These are phyloP conservation scores for Staphylotrichum tortipilum DNA, from an alignment of 495 filamentous ascomycete genomes.

Conservation along the genomic window DNA sequence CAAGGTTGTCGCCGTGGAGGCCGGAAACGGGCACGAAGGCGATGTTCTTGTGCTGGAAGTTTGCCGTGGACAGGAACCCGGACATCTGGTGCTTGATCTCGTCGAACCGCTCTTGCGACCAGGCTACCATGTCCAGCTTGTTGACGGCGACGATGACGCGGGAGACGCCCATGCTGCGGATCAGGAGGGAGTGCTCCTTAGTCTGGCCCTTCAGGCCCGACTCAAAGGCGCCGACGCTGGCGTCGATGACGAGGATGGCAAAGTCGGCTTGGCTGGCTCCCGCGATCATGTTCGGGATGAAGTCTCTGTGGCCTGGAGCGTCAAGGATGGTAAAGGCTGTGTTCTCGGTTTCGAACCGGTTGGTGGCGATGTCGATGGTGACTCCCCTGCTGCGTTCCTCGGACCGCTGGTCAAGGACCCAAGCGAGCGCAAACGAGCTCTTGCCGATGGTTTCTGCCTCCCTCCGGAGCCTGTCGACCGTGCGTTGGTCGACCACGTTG, in stretches of 20 bases:
- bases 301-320: slow-evolving; percentile 88
- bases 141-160: slow-evolving; percentile 85
- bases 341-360: slow-evolving; percentile 80
- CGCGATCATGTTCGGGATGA: slow-evolving; percentile 98
- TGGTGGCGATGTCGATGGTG: slow-evolving; percentile 95
- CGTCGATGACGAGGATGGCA: slow-evolving; percentile 88
- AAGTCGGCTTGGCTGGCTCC: slow-evolving; percentile 94
- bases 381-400: slow-evolving; percentile 85
- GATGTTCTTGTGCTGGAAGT: slow-evolving; percentile 71
- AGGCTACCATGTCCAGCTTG: slow-evolving; percentile 79
- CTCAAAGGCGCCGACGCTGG: slow-evolving; percentile 80
- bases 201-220: slow-evolving; percentile 90
- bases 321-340: slow-evolving; percentile 91
- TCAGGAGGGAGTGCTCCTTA: slow-evolving; percentile 81
- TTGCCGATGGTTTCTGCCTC: slow-evolving; percentile 91
- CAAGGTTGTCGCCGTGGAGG: slow-evolving; percentile 78
- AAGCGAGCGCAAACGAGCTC: slow-evolving; percentile 89
- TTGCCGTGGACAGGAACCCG: slow-evolving; percentile 71
- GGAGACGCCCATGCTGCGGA: slow-evolving; percentile 86
- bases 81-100: slow-evolving; percentile 79
- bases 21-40: slow-evolving; percentile 85
- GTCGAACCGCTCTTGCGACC: slow-evolving; percentile 71
- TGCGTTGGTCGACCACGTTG: slow-evolving; percentile 75
- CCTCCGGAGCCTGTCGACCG: slow-evolving; percentile 75
- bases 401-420: slow-evolving; percentile 84